phyloP scores from a whole-genome alignment of 495 filamentous ascomycete genomes.

The Lindgomyces ingoldianus region DNA sequence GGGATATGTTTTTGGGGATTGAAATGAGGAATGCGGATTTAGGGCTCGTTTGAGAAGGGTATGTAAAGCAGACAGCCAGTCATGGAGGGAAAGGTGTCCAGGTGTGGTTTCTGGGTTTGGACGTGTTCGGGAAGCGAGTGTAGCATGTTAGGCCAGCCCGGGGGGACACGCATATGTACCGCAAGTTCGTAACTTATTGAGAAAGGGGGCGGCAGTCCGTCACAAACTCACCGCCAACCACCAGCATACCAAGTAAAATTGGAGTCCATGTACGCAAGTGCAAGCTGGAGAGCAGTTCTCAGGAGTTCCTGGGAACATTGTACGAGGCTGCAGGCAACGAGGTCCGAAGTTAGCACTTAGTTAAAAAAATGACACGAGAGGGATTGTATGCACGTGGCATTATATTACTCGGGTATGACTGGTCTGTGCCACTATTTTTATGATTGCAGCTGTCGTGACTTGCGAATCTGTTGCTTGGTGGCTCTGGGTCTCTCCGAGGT shows the following conservation, averaged over 20 bases:
- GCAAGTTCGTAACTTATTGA: background rate
- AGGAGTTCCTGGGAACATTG: background rate
- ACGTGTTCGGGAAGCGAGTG: too few species aligned
- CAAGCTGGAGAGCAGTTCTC: background rate
- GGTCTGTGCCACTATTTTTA: background rate
- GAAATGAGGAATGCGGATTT: too few species aligned
- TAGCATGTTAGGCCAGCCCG: too few species aligned
- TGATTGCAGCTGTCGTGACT: background rate
- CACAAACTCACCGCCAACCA: too few species aligned
- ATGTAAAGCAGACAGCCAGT: too few species aligned
- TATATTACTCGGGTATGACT: background rate
- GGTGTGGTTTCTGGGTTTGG: too few species aligned
- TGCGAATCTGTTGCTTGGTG: background rate
- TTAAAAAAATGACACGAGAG: background rate
- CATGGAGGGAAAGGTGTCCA: too few species aligned
- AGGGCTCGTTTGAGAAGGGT: too few species aligned
- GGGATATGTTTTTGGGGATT: too few species aligned
- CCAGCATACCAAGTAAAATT: too few species aligned
- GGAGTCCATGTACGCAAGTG: background rate
- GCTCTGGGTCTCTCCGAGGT: conserved; percentile 21
- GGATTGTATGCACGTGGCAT: background rate
- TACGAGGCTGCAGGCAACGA: background rate
- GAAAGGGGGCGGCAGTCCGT: too few species aligned
- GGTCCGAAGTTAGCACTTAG: background rate
- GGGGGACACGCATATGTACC: background rate